These are phyloP conservation scores for Solanum raphanifolium DNA, from an alignment of 257 asterid species.

Conservation along the genomic window DNA sequence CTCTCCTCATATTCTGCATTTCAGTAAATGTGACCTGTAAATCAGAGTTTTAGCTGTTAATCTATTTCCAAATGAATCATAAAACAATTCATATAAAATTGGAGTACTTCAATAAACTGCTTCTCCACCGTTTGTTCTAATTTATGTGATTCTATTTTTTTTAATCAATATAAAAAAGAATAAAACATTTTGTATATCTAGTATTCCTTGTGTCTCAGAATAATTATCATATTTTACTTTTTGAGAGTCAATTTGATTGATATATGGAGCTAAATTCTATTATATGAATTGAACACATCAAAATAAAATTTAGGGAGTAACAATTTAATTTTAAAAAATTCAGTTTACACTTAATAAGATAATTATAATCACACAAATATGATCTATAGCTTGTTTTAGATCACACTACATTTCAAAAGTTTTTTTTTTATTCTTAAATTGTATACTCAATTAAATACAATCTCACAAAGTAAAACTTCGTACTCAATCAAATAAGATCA, in stretches of 20 bases:
- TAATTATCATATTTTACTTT: too few species aligned
- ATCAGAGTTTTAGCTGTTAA: not conserved
- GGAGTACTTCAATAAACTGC: not conserved
- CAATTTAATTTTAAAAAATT: not conserved
- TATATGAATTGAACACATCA: not conserved
- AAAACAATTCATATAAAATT: too few species aligned
- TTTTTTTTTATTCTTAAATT: not conserved
- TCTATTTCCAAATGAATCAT: not conserved
- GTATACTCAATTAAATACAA: too few species aligned
- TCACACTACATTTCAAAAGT: not conserved
- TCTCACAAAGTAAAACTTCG: not conserved
- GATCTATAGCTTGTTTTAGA: not conserved
- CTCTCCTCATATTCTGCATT: not conserved
- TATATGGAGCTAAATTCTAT: not conserved
- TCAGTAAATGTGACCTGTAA: not conserved
- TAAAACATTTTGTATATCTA: too few species aligned
- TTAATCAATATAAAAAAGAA: too few species aligned
- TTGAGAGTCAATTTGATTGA: not conserved
- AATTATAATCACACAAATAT: not conserved
- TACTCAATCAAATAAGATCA: not conserved
- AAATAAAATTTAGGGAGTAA: not conserved
- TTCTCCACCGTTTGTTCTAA: not conserved
- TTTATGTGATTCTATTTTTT: too few species aligned
- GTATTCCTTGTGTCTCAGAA: too few species aligned
- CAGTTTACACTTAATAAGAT: not conserved